phyloP scores from a whole-genome alignment of 164 flowering plant species.

The Vitis rotundifolia region DNA sequence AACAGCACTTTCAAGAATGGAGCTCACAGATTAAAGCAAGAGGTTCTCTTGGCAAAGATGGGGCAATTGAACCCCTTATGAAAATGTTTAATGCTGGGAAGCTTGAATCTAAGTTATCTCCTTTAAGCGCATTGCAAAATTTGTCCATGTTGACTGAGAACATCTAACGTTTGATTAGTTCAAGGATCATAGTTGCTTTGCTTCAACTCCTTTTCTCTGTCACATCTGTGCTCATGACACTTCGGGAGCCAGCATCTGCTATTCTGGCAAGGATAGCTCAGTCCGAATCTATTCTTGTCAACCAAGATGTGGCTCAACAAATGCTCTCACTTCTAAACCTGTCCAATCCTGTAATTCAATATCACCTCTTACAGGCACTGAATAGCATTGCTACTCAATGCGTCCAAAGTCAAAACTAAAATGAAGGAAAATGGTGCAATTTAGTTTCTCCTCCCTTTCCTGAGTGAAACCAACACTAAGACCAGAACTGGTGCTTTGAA shows the following conservation, averaged over 20 bases:
- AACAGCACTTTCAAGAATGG: slow-evolving; percentile 79
- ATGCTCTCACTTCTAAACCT: slow-evolving; percentile 78
- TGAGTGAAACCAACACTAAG: slow-evolving; percentile 43
- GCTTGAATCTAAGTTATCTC: slow-evolving; percentile 80
- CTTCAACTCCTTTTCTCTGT: slow-evolving; percentile 93
- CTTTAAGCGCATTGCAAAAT: slow-evolving; percentile 69
- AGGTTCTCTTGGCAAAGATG: slow-evolving; percentile 67
- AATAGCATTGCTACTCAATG: slow-evolving; percentile 59
- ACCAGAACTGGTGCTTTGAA: slow-evolving; percentile 52
- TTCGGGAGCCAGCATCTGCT: slow-evolving; percentile 88
- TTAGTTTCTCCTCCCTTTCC: slow-evolving; percentile 70
- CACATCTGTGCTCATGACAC: slow-evolving; percentile 85
- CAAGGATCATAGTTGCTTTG: slow-evolving; percentile 61
- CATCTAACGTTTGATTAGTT: slow-evolving; percentile 40
- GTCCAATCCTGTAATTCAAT: slow-evolving; percentile 63
- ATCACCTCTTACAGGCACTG: slow-evolving; percentile 67
- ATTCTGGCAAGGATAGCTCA: slow-evolving; percentile 79
- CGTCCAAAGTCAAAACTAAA: slow-evolving; percentile 54
- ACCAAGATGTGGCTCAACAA: slow-evolving; percentile 66
- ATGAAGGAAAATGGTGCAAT: slow-evolving; percentile 74
- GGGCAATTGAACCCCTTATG: slow-evolving; percentile 74
- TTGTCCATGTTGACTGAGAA: slow-evolving; percentile 53
- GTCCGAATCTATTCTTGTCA: slow-evolving; percentile 62
- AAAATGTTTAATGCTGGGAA: slow-evolving; percentile 72
- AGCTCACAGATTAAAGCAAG: slow-evolving; percentile 69